Conservation (phyloP, 2,329 filamentous ascomycete genomes). For the Sclerotinia nivalis region DNA sequence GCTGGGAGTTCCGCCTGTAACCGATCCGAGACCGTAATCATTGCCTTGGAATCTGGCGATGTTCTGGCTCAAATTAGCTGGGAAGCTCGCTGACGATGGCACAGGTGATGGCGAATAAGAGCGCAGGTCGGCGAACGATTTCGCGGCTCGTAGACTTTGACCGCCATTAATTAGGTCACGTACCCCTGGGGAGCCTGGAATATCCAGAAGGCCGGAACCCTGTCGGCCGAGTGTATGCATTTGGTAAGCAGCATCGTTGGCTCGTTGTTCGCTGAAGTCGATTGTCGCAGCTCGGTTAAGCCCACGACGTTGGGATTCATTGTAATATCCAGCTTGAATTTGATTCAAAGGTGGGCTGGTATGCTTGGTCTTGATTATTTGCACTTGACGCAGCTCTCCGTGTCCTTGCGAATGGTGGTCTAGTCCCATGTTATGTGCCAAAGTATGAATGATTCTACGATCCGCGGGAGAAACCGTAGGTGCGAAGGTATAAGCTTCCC, state of each 20-base stretch:
- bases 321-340: conserved; percentile 55
- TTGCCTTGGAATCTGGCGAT: conserved; percentile 60
- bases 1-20: conserved; percentile 64
- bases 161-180: conserved; percentile 61
- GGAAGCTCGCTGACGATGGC: conserved; percentile 84
- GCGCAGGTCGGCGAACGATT: conserved; percentile 93
- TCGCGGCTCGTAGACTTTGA: conserved; percentile 84
- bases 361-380: conserved; percentile 67
- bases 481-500: conserved; percentile 84
- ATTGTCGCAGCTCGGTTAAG: conserved; percentile 95
- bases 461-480: conserved; percentile 77
- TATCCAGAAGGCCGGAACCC: conserved; percentile 77
- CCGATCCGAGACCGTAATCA: conserved; percentile 53
- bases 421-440: conserved; percentile 92
- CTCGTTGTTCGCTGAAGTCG: conserved; percentile 83
- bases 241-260: conserved; percentile 63
- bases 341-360: conserved; percentile 43
- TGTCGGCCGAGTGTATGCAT: conserved; percentile 79
- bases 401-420: conserved; percentile 88
- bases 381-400: conserved; percentile 84
- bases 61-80: conserved; percentile 64
- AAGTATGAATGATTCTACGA: conserved; percentile 86
- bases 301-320: conserved; percentile 77
- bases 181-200: conserved; percentile 74
- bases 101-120: conserved; percentile 95